Percentiles rank a stretch among this genome's conserved stretches.
Evolutionary conservation across 2,329 filamentous ascomycete species (phyloP).

Genomic region (Rhinocladiella mackenziei): DNA sequence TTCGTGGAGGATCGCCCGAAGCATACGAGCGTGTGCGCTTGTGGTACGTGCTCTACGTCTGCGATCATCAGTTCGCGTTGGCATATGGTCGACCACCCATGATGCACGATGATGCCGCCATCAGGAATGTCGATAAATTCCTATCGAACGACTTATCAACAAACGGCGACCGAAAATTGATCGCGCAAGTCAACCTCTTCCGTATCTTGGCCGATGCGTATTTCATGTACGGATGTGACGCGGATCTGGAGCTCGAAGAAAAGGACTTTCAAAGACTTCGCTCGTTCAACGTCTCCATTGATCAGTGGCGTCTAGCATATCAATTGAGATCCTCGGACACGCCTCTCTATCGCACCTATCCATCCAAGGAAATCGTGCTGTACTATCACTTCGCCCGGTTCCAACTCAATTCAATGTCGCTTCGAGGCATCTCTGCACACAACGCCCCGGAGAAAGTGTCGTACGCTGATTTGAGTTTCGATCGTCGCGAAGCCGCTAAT

Average conservation of each 20-base stretch:
- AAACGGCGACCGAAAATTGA: constrained; percentile 52
- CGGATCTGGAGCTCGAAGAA: constrained; percentile 49
- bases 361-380: constrained; percentile 48
- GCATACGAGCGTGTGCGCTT: constrained; percentile 54
- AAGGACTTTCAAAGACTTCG: constrained; percentile 49
- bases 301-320: constrained; percentile 51
- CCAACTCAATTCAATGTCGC: constrained; percentile 45
- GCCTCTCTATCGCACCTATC: constrained; percentile 47
- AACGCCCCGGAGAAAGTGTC: not conserved
- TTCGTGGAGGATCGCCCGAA: constrained; percentile 45
- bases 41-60: constrained; percentile 62
- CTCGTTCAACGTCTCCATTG: constrained; percentile 44
- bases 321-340: constrained; percentile 45
- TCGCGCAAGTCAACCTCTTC: constrained; percentile 55
- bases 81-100: constrained; percentile 57
- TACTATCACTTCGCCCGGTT: constrained; percentile 53
- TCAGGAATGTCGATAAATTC: constrained; percentile 55
- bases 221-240: constrained; percentile 55
- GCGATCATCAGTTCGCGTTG: constrained; percentile 62
- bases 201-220: constrained; percentile 54
- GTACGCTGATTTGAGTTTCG: constrained; percentile 39
- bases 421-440: constrained; percentile 41
- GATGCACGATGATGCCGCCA: constrained; percentile 54
- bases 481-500: constrained; percentile 44
- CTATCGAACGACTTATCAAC: constrained; percentile 48